These are phyloP conservation scores for Lablab purpureus DNA, from an alignment of 306 rosid genomes.

Conservation along the genomic window DNA sequence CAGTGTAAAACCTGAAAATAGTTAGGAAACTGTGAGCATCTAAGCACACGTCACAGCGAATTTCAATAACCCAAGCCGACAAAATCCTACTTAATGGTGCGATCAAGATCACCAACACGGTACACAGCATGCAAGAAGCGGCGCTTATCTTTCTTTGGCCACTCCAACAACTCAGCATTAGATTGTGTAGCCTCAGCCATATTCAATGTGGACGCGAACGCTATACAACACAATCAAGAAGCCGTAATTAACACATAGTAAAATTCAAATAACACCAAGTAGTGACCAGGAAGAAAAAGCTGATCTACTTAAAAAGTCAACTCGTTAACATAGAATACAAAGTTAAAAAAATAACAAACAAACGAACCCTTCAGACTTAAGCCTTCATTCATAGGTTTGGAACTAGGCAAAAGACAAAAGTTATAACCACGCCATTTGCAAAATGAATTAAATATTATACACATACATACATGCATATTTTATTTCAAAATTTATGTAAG, in stretches of 20 bases:
- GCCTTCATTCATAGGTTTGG: constrained; percentile 4
- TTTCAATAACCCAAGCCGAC: constrained; percentile 8
- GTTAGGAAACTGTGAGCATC: constrained; percentile 14
- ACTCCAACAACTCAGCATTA: constrained; percentile 75
- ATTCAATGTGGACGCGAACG: constrained; percentile 23
- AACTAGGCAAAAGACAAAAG: not conserved
- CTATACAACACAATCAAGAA: constrained; percentile 41
- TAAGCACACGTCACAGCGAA: constrained; percentile 13
- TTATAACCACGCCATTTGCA: not conserved
- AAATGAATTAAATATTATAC: not conserved
- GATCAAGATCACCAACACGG: constrained; percentile 97
- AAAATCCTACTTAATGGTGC: constrained; percentile 80
- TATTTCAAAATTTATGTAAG: not conserved
- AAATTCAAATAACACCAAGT: constrained; percentile 31
- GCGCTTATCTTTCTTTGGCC: constrained; percentile 89
- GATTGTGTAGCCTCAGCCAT: constrained; percentile 85
- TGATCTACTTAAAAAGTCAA: not conserved
- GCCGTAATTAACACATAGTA: not conserved
- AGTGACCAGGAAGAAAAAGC: not conserved
- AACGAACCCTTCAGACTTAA: not conserved
- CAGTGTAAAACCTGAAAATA: constrained; percentile 83
- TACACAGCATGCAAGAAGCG: constrained; percentile 92
- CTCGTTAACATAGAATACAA: not conserved
- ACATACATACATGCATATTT: not conserved
- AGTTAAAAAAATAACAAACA: constrained; percentile 3